Conservation (phyloP, 2,329 filamentous ascomycete genomes). For the Triangularia verruculosa region DNA sequence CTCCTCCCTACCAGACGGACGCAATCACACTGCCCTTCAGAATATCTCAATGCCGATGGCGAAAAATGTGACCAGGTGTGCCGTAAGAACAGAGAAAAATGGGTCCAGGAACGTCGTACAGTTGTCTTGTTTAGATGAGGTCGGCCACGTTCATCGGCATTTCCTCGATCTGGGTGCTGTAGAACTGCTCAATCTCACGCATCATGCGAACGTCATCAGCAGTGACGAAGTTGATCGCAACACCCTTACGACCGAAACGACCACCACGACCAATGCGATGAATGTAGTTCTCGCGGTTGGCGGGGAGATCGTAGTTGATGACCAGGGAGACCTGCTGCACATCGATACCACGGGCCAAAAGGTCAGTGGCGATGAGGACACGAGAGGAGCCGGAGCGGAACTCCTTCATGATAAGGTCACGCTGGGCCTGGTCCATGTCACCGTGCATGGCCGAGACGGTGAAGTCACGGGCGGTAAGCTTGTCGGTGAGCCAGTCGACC, state of each 20-base stretch:
- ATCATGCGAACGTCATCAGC: constrained; percentile 99
- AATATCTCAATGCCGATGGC: constrained; percentile 25
- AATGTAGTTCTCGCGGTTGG: constrained; percentile 99
- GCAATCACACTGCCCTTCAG: constrained; percentile 23
- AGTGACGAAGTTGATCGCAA: constrained; percentile 99
- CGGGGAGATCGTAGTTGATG: constrained; percentile 99
- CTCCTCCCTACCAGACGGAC: constrained; percentile 24
- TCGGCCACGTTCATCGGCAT: constrained; percentile 95
- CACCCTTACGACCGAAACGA: constrained; percentile 99
- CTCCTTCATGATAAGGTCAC: constrained; percentile 99
- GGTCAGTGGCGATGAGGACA: constrained; percentile 97
- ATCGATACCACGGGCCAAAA: constrained; percentile 98
- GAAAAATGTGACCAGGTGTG: constrained; percentile 22
- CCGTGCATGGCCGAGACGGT: constrained; percentile 99
- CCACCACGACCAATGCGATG: constrained; percentile 99
- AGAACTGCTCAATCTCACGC: constrained; percentile 99
- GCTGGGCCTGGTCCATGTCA: constrained; percentile 97
- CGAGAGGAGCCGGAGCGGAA: constrained; percentile 98
- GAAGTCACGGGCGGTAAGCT: constrained; percentile 97
- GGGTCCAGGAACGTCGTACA: constrained; percentile 12
- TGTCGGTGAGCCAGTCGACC: constrained; percentile 99
- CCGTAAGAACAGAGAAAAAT: constrained; percentile 21
- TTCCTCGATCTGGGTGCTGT: constrained; percentile 99
- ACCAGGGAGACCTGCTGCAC: constrained; percentile 99
- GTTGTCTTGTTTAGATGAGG: constrained; percentile 57